phyloP scores from a whole-genome alignment of 805 yeast genomes.

The Suhomyces faveliae region DNA sequence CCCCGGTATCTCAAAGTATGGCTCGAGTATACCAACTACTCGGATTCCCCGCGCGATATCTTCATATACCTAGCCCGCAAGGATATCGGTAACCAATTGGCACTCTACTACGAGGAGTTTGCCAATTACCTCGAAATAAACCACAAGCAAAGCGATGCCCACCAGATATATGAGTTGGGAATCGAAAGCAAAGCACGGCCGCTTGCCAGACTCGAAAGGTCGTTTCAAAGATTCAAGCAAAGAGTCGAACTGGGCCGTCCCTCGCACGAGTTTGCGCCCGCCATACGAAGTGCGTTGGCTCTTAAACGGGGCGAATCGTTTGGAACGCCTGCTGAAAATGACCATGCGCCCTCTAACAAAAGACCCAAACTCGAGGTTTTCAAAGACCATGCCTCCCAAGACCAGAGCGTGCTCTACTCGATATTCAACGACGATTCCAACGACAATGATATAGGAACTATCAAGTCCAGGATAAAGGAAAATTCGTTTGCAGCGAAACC shows the following conservation, averaged over 20 bases:
- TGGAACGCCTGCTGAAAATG: too few relatives aligned
- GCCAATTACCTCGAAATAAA: slow-evolving; percentile 58
- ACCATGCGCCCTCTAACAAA: slow-evolving; percentile 13
- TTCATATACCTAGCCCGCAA: slow-evolving; percentile 69
- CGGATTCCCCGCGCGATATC: slow-evolving; percentile 68
- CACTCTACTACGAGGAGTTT: slow-evolving; percentile 77
- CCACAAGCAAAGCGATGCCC: slow-evolving; percentile 53
- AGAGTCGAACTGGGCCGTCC: slow-evolving; percentile 24
- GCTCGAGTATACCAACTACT: slow-evolving; percentile 70
- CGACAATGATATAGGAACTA: slow-evolving; percentile 51
- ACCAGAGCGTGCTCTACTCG: slow-evolving; percentile 17
- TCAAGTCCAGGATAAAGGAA: slow-evolving; percentile 58
- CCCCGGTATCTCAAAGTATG: slow-evolving; percentile 77
- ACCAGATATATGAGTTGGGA: slow-evolving; percentile 58
- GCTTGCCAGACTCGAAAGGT: slow-evolving; percentile 27
- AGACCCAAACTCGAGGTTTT: slow-evolving; percentile 41
- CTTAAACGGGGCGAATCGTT: slow-evolving; percentile 40
- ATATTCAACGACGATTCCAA: slow-evolving; percentile 25
- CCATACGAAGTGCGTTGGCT: slow-evolving; percentile 22
- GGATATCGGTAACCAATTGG: slow-evolving; percentile 64
- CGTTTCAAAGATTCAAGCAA: slow-evolving; percentile 43
- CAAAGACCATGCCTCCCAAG: slow-evolving; percentile 26
- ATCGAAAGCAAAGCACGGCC: slow-evolving; percentile 68
- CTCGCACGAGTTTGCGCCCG: slow-evolving; percentile 25
- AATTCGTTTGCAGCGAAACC: slow-evolving; percentile 53